phyloP scores from a whole-genome alignment of 352 stramenopile species.

The Globisporangium viniferum region DNA sequence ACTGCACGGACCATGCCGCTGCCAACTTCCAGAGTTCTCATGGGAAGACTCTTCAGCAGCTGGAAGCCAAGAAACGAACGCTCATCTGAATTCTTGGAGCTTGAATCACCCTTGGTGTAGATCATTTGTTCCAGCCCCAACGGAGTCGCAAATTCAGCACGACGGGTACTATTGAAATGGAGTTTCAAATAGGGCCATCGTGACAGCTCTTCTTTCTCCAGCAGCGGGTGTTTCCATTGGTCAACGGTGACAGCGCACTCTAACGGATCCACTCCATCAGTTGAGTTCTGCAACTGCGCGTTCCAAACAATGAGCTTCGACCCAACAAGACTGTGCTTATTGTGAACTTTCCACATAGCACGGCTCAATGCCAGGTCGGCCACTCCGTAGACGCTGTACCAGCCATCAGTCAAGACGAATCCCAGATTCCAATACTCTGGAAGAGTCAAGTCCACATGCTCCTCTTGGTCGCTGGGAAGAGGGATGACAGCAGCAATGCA shows the following conservation, averaged over 20 bases:
- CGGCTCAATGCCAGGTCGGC: conserved; percentile 39
- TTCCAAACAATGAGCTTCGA: conserved; percentile 73
- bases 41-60: conserved; percentile 61
- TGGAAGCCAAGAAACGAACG: conserved; percentile 26
- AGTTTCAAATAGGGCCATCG: conserved; percentile 62
- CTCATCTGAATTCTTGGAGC: conserved; percentile 3
- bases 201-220: conserved; percentile 44
- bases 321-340: conserved; percentile 36
- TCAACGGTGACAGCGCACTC: conserved; percentile 50
- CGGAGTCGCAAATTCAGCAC: conserved; percentile 33
- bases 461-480: conserved; percentile 26
- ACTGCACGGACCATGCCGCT: conserved; percentile 64
- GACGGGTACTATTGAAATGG: conserved; percentile 66
- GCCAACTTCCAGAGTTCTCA: conserved; percentile 57
- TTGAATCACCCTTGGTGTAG: neutral
- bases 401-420: conserved; percentile 69
- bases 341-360: conserved; percentile 48
- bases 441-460: conserved; percentile 33
- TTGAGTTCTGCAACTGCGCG: conserved; percentile 54
- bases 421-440: conserved; percentile 53
- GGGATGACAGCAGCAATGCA: conserved; percentile 54
- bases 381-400: conserved; percentile 65
- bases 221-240: conserved; percentile 44
- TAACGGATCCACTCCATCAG: conserved; percentile 62
- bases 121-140: conserved; percentile 46